Percentiles rank a stretch among this genome's conserved stretches.
Conservation (phyloP, 805 yeast species). For the Ogataea ganodermae region DNA sequence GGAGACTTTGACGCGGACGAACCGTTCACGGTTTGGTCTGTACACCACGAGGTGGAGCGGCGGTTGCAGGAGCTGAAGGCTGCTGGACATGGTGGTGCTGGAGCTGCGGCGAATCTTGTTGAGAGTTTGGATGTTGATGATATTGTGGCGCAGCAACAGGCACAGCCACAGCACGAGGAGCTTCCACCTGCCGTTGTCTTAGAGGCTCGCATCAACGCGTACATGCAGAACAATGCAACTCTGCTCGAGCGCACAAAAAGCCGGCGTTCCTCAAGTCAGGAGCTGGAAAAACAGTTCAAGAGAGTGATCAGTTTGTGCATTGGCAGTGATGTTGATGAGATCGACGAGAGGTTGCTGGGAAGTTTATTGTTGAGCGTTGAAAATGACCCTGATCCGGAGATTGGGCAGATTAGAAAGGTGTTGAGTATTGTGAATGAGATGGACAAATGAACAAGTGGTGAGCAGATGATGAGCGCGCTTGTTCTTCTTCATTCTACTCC, state of each 20-base stretch:
- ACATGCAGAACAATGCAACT: conserved; percentile 63
- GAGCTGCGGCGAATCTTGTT: conserved; percentile 12
- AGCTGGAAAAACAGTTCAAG: conserved; percentile 75
- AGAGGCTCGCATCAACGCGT: conserved; percentile 80
- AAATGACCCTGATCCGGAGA: conserved; percentile 64
- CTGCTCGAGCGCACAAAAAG: conserved; percentile 54
- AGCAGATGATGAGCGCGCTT: too few relatives aligned
- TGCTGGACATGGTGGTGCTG: neutral
- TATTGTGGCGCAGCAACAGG: conserved; percentile 11
- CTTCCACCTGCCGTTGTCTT: conserved; percentile 55
- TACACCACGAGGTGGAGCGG: conserved; percentile 55
- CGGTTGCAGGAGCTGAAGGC: conserved; percentile 34
- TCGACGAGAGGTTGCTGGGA: conserved; percentile 61
- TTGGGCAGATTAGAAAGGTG: conserved; percentile 37
- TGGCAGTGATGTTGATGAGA: conserved; percentile 78
- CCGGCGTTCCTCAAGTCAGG: conserved; percentile 55
- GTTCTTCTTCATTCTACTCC: neutral
- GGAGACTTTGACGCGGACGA: conserved; percentile 84
- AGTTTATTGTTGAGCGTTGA: conserved; percentile 90
- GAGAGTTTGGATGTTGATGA: conserved; percentile 14
- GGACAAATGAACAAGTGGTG: conserved; percentile 16
- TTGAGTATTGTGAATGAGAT: conserved; percentile 35
- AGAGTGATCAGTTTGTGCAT: conserved; percentile 88
- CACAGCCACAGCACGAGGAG: conserved; percentile 22
- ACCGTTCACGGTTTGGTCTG: conserved; percentile 73